A percentile compares a stretch with the other conserved stretches of the same genome.
These are phyloP conservation scores for Fusarium poae DNA, from an alignment of 2,329 filamentous ascomycete species.

Conservation along the genomic window DNA sequence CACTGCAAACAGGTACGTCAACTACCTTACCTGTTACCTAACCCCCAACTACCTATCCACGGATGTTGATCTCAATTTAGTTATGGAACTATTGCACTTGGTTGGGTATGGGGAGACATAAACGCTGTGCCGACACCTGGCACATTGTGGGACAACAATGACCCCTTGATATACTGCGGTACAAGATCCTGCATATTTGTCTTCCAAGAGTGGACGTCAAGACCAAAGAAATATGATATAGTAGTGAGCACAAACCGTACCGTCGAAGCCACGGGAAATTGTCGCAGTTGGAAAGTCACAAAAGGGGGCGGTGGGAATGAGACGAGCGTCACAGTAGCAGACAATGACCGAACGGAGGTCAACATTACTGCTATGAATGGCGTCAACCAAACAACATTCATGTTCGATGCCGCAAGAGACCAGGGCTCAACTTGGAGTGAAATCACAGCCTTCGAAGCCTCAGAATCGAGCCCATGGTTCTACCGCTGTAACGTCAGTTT, in stretches of 20 bases:
- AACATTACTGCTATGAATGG: constrained; percentile 33
- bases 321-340: constrained; percentile 31
- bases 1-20: constrained; percentile 57
- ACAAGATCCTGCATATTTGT: constrained; percentile 50
- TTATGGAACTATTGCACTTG: constrained; percentile 56
- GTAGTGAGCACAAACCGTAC: constrained; percentile 37
- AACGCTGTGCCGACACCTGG: constrained; percentile 49
- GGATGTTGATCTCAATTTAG: constrained; percentile 37
- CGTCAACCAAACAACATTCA: constrained; percentile 37
- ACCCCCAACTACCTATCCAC: neutral
- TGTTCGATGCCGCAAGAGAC: constrained; percentile 32
- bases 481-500: constrained; percentile 45
- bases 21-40: neutral
- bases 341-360: constrained; percentile 7
- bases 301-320: constrained; percentile 34
- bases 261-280: constrained; percentile 25
- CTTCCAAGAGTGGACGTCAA: constrained; percentile 54
- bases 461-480: constrained; percentile 36
- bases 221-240: constrained; percentile 24
- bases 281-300: constrained; percentile 39
- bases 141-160: constrained; percentile 50
- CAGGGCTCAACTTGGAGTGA: constrained; percentile 36
- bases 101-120: constrained; percentile 41
- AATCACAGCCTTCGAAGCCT: constrained; percentile 44
- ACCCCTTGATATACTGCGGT: constrained; percentile 53